Base-by-base conservation (phyloP, 176 grass and related monocot species). In the Leersia perrieri region DNA sequence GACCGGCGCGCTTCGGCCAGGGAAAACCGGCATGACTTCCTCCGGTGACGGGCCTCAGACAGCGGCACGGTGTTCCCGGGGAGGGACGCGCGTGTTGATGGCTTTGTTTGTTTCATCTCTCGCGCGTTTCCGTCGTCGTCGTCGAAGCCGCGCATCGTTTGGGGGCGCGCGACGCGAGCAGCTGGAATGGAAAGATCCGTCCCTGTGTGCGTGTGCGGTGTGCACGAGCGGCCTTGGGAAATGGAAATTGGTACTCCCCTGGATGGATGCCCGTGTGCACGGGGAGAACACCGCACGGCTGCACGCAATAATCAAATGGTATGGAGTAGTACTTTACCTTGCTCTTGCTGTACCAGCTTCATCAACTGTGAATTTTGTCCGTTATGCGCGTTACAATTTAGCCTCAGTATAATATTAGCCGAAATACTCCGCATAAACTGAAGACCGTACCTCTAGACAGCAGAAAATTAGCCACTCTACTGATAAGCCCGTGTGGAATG, bases 1-100 rank as follows among this genome's bases (percentile, higher is more conserved):
- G 80, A 87, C 73, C 85, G 72, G 71, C 78, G 78, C 28, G 78
- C 86, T 72, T 88, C 42, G 86, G 74, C 60, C 86, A 88, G 68
- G 75, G 74, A 83, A 88, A 88, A 34, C 86, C 74, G 86, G 74
- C 80, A 75, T 60, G 34, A 78, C 3, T 78, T 28, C 42, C 74
- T 88, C 74, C 44, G 40, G 76, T 80, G 84, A 76, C 34, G 39
- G 76, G 26, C 41, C 83, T 57, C 62, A 44, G 70, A 51, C 40
- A 28, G 60, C 80, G 80, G 61, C 28, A 40, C 73, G 23, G 42
- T 65, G 75, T 66, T 66, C 68, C 67, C 40, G 75, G 26, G 27
- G 63, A 29, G 23, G 65, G 16, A 70, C 51, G 58, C 2, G 75
- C 75, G 80, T 26, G 58, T 69, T n/a, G 3, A 16, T 27, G 68